phyloP scores from a whole-genome alignment of 2,329 filamentous ascomycete species.

The Pseudogymnoascus destructans region DNA sequence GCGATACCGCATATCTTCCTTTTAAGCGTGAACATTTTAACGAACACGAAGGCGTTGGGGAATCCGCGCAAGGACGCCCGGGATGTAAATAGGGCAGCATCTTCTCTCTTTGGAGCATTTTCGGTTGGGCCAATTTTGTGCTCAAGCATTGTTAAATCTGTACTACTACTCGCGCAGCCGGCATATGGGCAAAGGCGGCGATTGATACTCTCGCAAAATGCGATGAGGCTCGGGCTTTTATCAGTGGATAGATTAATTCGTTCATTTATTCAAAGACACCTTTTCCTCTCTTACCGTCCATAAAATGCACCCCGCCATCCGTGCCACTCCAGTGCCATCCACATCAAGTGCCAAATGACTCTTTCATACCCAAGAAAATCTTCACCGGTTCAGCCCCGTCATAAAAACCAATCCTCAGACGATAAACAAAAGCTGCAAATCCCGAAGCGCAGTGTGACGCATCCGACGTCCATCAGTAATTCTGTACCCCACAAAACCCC shows the following conservation, averaged over 20 bases:
- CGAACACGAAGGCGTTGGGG: slow-evolving; percentile 3
- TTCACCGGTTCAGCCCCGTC: background rate
- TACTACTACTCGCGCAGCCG: background rate
- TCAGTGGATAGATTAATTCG: slow-evolving; percentile 1
- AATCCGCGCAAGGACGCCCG: background rate
- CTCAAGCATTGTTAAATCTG: background rate
- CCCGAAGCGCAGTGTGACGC: background rate
- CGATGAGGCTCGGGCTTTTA: background rate
- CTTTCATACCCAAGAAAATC: background rate
- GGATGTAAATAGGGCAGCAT: slow-evolving; percentile 4
- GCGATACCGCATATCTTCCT: background rate
- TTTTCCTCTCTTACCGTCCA: background rate
- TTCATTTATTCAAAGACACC: background rate
- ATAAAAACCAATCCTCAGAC: background rate
- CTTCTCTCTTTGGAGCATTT: slow-evolving; percentile 8
- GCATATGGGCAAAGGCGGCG: background rate
- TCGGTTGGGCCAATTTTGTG: background rate
- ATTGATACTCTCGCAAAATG: background rate
- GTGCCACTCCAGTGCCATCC: background rate
- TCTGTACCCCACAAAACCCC: background rate
- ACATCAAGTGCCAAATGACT: background rate
- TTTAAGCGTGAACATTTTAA: background rate
- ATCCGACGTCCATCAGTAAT: background rate
- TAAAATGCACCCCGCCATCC: background rate
- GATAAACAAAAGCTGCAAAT: background rate